Base-by-base conservation (phyloP, 2,329 filamentous ascomycete species). In the Neonectria faginata region DNA sequence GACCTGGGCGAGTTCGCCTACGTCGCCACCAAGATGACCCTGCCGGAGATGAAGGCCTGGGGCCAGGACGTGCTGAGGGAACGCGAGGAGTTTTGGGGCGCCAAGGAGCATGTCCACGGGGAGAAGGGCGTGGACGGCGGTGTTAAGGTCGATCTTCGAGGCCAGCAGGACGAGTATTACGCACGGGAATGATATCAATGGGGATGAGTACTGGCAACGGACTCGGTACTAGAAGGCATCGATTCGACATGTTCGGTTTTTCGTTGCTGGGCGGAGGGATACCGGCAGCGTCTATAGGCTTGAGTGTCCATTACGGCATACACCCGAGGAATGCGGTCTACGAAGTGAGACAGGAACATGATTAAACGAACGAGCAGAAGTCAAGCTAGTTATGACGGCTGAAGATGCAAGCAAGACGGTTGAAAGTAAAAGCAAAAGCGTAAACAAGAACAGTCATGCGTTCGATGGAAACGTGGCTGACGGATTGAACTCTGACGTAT, bases 1-100 rank as follows among this genome's bases (percentile, higher is more conserved):
- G 93, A 98, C 78, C 82, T 99, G 55, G 88, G 91, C 57, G 96
- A 99, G 81, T 98, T 99, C 72, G 87, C 89, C 0, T 91, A 91
- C 75, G 96, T 97, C 2, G 88, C 92, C 9, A 85, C 82, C 51
- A 88, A 87, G 72, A 91, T 98, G 70, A 84, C 86, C 59, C 83
- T 97, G 69, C 87, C 89, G 0, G 95, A 97, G 81, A 91, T 94
- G 70, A 88, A 90, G 81, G 86, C 82, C 12, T 98, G 95, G 95
- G 91, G 90, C 0, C 84, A 86, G 27, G 89, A 93, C 68, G 82
- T 97, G 31, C 81, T 98, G 68, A 82, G 84, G 71, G 95, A 98
- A 83, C 85, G 94, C 60, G 85, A 91, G 70, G 84, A 81, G 31
- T 91, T 93, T 73, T 97, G 93, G 93, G 84, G 81, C 31, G 77